These are phyloP conservation scores for Cenococcum geophilum DNA, from an alignment of 495 filamentous ascomycete genomes.

Conservation along the genomic window DNA sequence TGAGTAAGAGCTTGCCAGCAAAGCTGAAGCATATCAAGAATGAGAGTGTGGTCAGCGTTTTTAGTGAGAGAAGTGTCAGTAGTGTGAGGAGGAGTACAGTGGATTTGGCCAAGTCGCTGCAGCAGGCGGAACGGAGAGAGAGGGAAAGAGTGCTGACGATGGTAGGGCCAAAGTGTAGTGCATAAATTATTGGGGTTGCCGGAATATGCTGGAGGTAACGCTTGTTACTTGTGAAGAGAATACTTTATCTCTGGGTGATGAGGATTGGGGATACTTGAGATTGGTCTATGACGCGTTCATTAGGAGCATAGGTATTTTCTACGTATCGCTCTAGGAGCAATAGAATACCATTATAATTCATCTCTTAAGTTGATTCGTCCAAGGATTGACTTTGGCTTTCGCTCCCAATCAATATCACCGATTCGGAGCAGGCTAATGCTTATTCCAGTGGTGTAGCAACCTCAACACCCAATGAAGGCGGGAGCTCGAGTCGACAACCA, in stretches of 20 bases:
- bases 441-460: too few relatives aligned
- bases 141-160: slow-evolving; percentile 24
- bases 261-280: too few relatives aligned
- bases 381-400: neutral
- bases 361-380: too few relatives aligned
- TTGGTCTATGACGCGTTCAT: too few relatives aligned
- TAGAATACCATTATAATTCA: too few relatives aligned
- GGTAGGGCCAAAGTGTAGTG: neutral
- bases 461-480: neutral
- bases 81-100: slow-evolving; percentile 25
- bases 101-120: slow-evolving; percentile 19
- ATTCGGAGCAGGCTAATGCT: neutral
- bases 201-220: too few relatives aligned
- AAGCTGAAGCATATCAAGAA: neutral
- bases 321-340: too few relatives aligned
- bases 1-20: neutral
- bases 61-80: slow-evolving; percentile 8
- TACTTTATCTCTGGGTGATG: too few relatives aligned
- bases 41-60: neutral
- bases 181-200: too few relatives aligned
- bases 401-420: neutral
- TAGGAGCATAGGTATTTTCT: too few relatives aligned
- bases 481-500: neutral
- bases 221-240: too few relatives aligned
- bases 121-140: slow-evolving; percentile 21